These are phyloP conservation scores for Tieghemostelium lacteum DNA, from an alignment of 78 protist species.

Conservation along the genomic window DNA sequence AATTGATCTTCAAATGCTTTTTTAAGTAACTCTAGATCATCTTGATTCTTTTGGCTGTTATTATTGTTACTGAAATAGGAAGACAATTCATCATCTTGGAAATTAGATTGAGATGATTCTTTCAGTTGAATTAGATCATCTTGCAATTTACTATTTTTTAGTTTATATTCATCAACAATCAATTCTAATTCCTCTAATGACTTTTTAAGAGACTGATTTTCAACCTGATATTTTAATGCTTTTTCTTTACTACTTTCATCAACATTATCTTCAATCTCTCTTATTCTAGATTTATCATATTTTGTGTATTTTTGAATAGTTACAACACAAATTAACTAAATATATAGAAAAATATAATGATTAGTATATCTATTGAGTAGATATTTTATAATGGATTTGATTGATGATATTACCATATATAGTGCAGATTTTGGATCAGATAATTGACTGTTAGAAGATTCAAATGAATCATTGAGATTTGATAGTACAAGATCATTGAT, in stretches of 20 bases:
- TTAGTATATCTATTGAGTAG: not conserved
- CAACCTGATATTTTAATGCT: not conserved
- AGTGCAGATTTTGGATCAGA: slow-evolving; percentile 64
- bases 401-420: slow-evolving; percentile 28
- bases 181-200: not conserved
- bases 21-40: not conserved
- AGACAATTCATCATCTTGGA: slow-evolving; percentile 17
- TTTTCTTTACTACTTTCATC: slow-evolving; percentile 22
- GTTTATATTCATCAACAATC: not conserved
- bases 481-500: not conserved
- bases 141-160: not conserved
- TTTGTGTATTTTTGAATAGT: slow-evolving; percentile 66
- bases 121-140: slow-evolving; percentile 5
- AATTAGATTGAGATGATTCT: not conserved
- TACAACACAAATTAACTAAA: slow-evolving; percentile 48
- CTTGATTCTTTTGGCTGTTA: not conserved
- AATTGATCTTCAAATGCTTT: not conserved
- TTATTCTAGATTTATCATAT: slow-evolving; percentile 48
- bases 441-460: not conserved
- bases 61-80: not conserved
- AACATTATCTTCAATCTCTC: slow-evolving; percentile 8
- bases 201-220: not conserved
- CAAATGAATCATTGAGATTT: slow-evolving; percentile 59
- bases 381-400: too few species aligned
- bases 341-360: not conserved